phyloP scores from a whole-genome alignment of 495 filamentous ascomycete genomes.

The Pyrenula massariospora region DNA sequence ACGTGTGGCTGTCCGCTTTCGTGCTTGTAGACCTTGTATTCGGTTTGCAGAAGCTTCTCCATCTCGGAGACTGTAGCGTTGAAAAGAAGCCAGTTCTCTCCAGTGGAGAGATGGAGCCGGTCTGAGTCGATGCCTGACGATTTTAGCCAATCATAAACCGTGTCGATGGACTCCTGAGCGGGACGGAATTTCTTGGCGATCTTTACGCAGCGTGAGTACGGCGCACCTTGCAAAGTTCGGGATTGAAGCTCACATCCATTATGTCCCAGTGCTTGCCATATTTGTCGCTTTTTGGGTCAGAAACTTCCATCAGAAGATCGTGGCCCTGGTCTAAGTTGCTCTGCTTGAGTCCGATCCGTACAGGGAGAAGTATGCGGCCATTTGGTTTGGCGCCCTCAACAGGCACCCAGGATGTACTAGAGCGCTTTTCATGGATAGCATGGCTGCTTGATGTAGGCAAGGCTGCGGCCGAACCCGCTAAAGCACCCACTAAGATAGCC shows the following conservation, averaged over 20 bases:
- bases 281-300: slow-evolving; percentile 10
- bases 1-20: slow-evolving; percentile 30
- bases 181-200: slow-evolving; percentile 27
- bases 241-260: slow-evolving; percentile 17
- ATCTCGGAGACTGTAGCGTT: slow-evolving; percentile 38
- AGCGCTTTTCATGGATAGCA: not conserved
- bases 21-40: slow-evolving; percentile 47
- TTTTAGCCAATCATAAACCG: slow-evolving; percentile 37
- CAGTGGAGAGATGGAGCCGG: slow-evolving; percentile 32
- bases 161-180: slow-evolving; percentile 22
- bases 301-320: slow-evolving; percentile 43
- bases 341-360: slow-evolving; percentile 44
- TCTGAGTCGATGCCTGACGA: slow-evolving; percentile 31
- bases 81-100: slow-evolving; percentile 43
- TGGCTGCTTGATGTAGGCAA: not conserved
- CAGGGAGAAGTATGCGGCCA: slow-evolving; percentile 26
- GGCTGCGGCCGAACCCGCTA: not conserved
- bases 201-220: not conserved
- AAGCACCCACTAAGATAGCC: not conserved
- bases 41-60: slow-evolving; percentile 42
- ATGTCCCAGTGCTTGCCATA: slow-evolving; percentile 15
- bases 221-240: slow-evolving; percentile 11
- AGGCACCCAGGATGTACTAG: not conserved
- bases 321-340: slow-evolving; percentile 39
- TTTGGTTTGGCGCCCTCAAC: slow-evolving; percentile 16